Percentiles rank a stretch among this genome's conserved stretches.
Conservation (phyloP, 139 green algal genomes). For the Closterium sp. region DNA sequence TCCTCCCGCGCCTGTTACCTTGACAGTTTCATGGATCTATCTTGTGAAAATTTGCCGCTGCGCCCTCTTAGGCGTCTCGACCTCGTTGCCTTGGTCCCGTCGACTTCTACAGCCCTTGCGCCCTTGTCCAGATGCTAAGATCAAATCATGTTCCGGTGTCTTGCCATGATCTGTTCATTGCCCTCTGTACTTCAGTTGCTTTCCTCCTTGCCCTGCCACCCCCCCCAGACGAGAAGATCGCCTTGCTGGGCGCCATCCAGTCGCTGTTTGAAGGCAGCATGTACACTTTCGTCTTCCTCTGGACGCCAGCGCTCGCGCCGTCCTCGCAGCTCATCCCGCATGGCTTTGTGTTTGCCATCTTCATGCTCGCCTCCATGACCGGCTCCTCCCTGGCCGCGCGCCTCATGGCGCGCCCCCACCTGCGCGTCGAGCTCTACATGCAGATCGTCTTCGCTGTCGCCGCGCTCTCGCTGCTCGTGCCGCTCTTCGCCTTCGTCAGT, state of each 20-base stretch:
- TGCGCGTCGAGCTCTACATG: slow-evolving; percentile 72
- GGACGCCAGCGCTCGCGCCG: slow-evolving; percentile 79
- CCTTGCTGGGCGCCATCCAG: slow-evolving; percentile 84
- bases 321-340: slow-evolving; percentile 79
- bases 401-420: slow-evolving; percentile 55
- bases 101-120: no score
- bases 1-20: no score
- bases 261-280: slow-evolving; percentile 90
- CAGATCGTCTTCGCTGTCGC: slow-evolving; percentile 70
- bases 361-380: slow-evolving; percentile 90
- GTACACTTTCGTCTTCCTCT: slow-evolving; percentile 99
- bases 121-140: no score
- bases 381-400: slow-evolving; percentile 39
- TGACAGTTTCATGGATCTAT: no score
- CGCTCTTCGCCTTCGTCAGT: slow-evolving; percentile 44
- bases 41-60: no score
- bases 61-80: no score
- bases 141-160: no score
- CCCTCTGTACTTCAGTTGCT: no score
- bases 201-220: not conserved
- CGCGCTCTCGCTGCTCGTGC: slow-evolving; percentile 58
- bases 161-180: no score
- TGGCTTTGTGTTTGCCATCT: slow-evolving; percentile 90
- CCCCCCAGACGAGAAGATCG: slow-evolving; percentile 64
- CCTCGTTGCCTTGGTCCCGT: no score